Percentiles rank a stretch among this genome's conserved stretches.
Conservation (phyloP, 306 rosid genomes). For the Pachyrhizus erosus region DNA sequence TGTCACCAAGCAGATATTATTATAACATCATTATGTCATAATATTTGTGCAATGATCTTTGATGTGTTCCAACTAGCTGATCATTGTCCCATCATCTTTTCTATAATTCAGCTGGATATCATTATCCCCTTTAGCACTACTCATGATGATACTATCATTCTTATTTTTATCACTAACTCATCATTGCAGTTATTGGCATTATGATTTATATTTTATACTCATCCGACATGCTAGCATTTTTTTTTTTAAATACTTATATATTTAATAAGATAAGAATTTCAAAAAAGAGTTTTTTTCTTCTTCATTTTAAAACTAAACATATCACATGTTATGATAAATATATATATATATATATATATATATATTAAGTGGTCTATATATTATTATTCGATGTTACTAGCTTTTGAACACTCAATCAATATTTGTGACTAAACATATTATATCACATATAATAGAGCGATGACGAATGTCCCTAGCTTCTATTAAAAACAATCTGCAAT, state of each 20-base stretch:
- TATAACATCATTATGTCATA: constrained; percentile 7
- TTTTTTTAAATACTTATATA: background rate
- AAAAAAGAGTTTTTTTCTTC: background rate
- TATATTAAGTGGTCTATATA: background rate
- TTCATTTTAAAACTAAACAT: background rate
- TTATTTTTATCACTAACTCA: constrained; percentile 28
- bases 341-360: too few relatives aligned
- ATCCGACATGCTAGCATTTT: background rate
- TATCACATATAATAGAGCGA: background rate
- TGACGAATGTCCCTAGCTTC: background rate
- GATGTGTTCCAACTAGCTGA: constrained; percentile 17
- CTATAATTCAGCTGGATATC: background rate
- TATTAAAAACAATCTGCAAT: background rate
- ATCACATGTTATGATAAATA: background rate
- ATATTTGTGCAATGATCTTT: background rate
- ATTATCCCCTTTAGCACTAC: background rate
- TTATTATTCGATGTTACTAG: constrained; percentile 3
- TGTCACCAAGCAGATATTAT: background rate
- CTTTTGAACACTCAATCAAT: background rate
- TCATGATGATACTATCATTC: background rate
- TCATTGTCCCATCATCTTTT: constrained; percentile 28
- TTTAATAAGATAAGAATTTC: background rate
- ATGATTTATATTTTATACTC: background rate
- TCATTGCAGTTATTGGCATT: constrained; percentile 3
- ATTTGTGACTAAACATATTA: background rate